Percentiles rank a stretch among this genome's conserved stretches.
phyloP scores from a whole-genome alignment of 768 basidiomycete species.

The Tylopilus subfusipes region DNA sequence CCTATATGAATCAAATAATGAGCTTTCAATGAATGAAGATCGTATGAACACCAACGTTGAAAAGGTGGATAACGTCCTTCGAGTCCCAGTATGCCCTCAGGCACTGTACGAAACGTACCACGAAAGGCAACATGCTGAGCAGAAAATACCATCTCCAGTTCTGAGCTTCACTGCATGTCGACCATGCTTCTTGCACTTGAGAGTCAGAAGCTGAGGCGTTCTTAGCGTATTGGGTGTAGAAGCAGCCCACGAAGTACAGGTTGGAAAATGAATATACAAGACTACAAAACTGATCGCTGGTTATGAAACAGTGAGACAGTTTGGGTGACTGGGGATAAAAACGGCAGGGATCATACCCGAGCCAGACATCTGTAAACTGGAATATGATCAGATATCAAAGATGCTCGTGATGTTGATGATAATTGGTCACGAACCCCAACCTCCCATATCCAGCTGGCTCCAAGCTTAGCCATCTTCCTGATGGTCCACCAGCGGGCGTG shows the following conservation, averaged over 20 bases:
- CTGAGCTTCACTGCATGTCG: conserved; percentile 34
- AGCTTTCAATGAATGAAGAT: neutral
- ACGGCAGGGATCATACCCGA: conserved; percentile 51
- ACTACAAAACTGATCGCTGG: conserved; percentile 80
- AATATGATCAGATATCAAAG: conserved; percentile 2
- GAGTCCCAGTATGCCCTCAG: conserved; percentile 86
- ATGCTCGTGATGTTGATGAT: neutral
- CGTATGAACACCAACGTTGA: conserved; percentile 62
- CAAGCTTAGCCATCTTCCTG: conserved; percentile 55
- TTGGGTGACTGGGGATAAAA: neutral
- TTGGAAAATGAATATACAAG: conserved; percentile 71
- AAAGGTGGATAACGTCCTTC: conserved; percentile 64
- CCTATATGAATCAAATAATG: conserved; percentile 59
- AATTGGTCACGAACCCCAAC: conserved; percentile 59
- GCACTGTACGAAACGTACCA: conserved; percentile 81
- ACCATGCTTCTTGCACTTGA: conserved; percentile 47
- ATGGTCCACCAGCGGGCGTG: conserved; percentile 73
- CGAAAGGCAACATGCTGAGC: conserved; percentile 61
- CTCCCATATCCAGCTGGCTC: conserved; percentile 61
- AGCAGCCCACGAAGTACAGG: conserved; percentile 71
- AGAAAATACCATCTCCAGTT: conserved; percentile 64
- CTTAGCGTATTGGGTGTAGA: conserved; percentile 54
- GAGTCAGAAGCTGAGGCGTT: no score
- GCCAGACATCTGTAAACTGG: conserved; percentile 86
- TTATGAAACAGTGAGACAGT: conserved; percentile 4